Conservation (phyloP, 106 monocot genomes). For the Allium fistulosum region DNA sequence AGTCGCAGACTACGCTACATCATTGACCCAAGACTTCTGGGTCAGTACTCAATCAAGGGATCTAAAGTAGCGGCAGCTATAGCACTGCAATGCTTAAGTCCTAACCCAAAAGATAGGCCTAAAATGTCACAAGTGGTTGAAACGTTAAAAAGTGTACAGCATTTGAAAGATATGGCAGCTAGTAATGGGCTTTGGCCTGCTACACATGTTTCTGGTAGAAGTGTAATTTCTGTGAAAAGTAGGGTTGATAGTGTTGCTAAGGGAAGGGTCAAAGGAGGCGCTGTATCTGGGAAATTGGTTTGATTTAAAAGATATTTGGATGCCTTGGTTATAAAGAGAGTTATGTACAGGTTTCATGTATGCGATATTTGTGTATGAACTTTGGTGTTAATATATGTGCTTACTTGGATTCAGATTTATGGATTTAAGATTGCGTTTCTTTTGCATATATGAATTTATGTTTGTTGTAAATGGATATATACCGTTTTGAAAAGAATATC, state of each 20-base stretch:
- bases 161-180: conserved; percentile 62
- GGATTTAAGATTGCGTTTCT: too few species aligned
- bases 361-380: too few species aligned
- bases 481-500: too few species aligned
- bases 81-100: conserved; percentile 59
- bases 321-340: neutral
- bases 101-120: conserved; percentile 70
- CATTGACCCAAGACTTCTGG: conserved; percentile 68
- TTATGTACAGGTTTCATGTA: too few species aligned
- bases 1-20: conserved; percentile 54
- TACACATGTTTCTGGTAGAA: conserved; percentile 29
- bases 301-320: neutral
- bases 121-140: conserved; percentile 59
- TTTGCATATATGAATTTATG: too few species aligned
- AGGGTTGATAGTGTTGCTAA: conserved; percentile 16
- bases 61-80: conserved; percentile 43
- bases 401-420: too few species aligned
- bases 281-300: conserved; percentile 2
- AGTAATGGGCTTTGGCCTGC: conserved; percentile 24
- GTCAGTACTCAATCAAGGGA: conserved; percentile 78
- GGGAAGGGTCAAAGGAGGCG: conserved; percentile 13
- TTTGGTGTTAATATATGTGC: too few species aligned
- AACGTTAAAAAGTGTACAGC: conserved; percentile 35
- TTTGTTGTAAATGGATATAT: too few species aligned
- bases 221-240: conserved; percentile 34